Evolutionary conservation across 305 asterid species (phyloP), one percentile per base, ranked within the genome.

Genomic region (Lippia alba): DNA sequence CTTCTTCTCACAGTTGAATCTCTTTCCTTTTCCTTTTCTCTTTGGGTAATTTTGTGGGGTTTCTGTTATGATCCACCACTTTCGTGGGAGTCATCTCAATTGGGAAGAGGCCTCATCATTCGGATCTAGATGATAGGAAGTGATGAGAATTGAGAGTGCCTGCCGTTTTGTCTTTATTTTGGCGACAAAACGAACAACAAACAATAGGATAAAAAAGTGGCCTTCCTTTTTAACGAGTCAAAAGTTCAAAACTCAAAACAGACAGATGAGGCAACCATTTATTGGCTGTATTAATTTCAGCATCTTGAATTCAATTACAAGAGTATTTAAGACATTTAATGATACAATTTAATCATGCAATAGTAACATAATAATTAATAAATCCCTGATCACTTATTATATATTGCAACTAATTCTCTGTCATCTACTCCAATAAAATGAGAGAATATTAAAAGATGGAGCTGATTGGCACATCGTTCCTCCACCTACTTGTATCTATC

Each of bases 21-120:
- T 18, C 11, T 34, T 9, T 15, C 0, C 11, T n/a, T 33, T 32
- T 34, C 3, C 3, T 34, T 34, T 36, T 36, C 41, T 7, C 9
- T 1, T 36, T 36, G 41, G 41, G 6, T 4, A 4, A n/a, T 12
- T 53, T 36, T 32, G 48, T 14, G 12, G 62, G 50, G 17, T 9
- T 56, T 72, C 65, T 65, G 71, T 53, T 70, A 76, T 58, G 86
- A 80, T 84, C 86, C 88, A 67, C 76, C 75, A 61, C 69, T 76
- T 82, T 73, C 76, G 81, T 78, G 73, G 79, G 73, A 59, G 0
- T 78, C 71, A 49, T 76, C 66, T 40, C 72, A 77, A 49, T 73
- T 63, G 74, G 44, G 66, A 49, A 56, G 11, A 24, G 59, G 48
- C 74, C 83, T 30, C 61, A 75, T 78, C 65, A 71, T 71, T 64